Percentiles rank a stretch among this genome's conserved stretches.
Evolutionary conservation across 2,329 filamentous ascomycete species (phyloP).

Genomic region (Stachybotrys chartarum): DNA sequence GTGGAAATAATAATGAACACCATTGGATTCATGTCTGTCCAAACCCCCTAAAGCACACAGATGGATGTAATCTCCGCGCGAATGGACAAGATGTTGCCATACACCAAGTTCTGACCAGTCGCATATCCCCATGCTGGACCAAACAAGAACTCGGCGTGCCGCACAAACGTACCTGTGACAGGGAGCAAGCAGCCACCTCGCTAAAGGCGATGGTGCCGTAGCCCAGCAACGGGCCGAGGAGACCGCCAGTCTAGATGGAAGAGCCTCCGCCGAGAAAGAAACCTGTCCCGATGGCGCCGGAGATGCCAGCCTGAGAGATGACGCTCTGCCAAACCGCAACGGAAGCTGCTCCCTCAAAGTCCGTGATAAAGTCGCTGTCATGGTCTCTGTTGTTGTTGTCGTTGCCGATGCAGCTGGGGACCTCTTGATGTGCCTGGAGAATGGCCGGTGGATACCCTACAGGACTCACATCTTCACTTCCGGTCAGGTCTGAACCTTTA

Average conservation of each 20-base stretch:
- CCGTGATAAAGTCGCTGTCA: slow-evolving; percentile 13
- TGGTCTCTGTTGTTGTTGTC: too few species aligned
- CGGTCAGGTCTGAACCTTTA: too few species aligned
- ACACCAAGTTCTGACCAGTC: slow-evolving; percentile 47
- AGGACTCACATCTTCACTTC: too few species aligned
- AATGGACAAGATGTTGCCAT: slow-evolving; percentile 46
- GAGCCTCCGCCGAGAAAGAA: slow-evolving; percentile 52
- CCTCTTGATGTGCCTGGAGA: too few species aligned
- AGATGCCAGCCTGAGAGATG: slow-evolving; percentile 59
- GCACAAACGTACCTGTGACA: slow-evolving; percentile 56
- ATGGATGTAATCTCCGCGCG: slow-evolving; percentile 57
- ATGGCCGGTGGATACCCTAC: too few species aligned
- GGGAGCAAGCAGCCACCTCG: slow-evolving; percentile 54
- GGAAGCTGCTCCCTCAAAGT: slow-evolving; percentile 12
- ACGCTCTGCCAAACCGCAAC: slow-evolving; percentile 19
- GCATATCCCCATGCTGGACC: slow-evolving; percentile 53
- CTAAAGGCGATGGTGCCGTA: slow-evolving; percentile 51
- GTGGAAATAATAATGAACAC: slow-evolving; percentile 42
- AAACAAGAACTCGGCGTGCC: slow-evolving; percentile 53
- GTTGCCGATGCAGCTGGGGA: too few species aligned
- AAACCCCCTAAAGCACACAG: slow-evolving; percentile 55
- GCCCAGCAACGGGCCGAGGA: slow-evolving; percentile 39
- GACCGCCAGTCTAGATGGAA: slow-evolving; percentile 43
- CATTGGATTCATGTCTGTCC: slow-evolving; percentile 46
- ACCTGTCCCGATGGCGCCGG: slow-evolving; percentile 54